Base-by-base conservation (phyloP, 1,139 yeast species). In the Saccharomyces hybrid region DNA sequence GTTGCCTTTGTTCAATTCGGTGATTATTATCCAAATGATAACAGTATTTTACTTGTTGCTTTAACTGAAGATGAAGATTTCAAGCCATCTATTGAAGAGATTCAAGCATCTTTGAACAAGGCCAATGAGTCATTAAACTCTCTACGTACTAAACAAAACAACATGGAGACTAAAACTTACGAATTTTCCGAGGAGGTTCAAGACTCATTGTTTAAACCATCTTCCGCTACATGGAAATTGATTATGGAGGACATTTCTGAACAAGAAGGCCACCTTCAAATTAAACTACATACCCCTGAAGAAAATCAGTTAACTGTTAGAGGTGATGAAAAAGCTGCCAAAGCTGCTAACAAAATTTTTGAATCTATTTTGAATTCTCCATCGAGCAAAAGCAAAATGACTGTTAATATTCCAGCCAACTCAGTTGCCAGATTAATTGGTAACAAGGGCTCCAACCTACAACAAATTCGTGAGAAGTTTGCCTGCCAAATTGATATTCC, bases 401-500 rank as follows among this genome's bases (percentile, higher is more conserved):
- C 78, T 46, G 72, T 82, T 60, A 76, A 75, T 49, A 84, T 89
- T 65, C 96, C 97, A 57, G 71, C 82, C 2, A 74, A 78, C 55
- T 80, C 82, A 50, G 76, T 91, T 57, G 80, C 95, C 47, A 84
- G 95, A 71, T 77, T 95, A 55, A 89, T 95, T 70, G 99, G 99
- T 61, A 87, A 85, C 69, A 88, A 82, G 58, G 99, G 99, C 55
- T 74, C 88, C 47, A 82, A 84, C 67, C 73, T 93, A 68, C 80
- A 81, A 62, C 74, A 81, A 53, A 72, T 89, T 60, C 80, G 85
- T 61, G 90, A 87, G n/a, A 87, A 88, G 67, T 89, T 77, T 64
- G 91, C 85, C 50, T 90, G 88, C 59, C 80, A 79, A 62, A 79
- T 95, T 59, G 96, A 90, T 64, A 84, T 90, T 52, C 74, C 73